Evolutionary conservation across 768 basidiomycete species (phyloP), one percentile per base, ranked within the genome.

Genomic region (Paxillus rubicundulus): DNA sequence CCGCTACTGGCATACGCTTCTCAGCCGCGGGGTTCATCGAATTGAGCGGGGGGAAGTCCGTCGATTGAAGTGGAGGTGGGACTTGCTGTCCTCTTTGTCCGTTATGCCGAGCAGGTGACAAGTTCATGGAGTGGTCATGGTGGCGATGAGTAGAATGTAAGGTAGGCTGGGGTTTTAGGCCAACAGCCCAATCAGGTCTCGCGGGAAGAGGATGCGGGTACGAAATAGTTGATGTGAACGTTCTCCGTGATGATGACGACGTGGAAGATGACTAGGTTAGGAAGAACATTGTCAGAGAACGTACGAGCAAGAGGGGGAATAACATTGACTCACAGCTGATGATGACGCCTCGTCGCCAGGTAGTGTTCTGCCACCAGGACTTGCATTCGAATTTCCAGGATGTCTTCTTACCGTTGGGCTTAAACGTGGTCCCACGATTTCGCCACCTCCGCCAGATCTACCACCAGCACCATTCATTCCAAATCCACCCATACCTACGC

Each of bases 121-220:
- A 58, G 39, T 66, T 65, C 39, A 66, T 59, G 13, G 67, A 60
- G 58, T 77, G 75, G 44, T 86, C 82, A 53, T 82, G 81, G 61
- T 83, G 80, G 9, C 83, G 77, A 20, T 72, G 72, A 1, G 78
- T 70, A 28, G 77, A 42, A 57, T 87, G 80, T 24, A 87, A 68
- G 12, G 82, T 87, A 27, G 85, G 84, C 54, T 89, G 85, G 0
- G 89, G 81, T 65, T 86, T 89, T 32, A 92, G 74, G 14, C 89
- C 89, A 4, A 92, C 87, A 16, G 91, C 90, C 91, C 92, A 93
- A 66, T 93, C 91, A 37, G 91, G 91, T 52, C 91, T 78, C 2
- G 89, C 73, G 4, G 91, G 91, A 36, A 93, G 76, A 13, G 90
- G 91, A 51, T 85, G 83, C 71, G 90, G 77, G 59, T 89, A 89